These are phyloP conservation scores for Tricholomella constricta DNA, from an alignment of 768 basidiomycete species.

Conservation along the genomic window DNA sequence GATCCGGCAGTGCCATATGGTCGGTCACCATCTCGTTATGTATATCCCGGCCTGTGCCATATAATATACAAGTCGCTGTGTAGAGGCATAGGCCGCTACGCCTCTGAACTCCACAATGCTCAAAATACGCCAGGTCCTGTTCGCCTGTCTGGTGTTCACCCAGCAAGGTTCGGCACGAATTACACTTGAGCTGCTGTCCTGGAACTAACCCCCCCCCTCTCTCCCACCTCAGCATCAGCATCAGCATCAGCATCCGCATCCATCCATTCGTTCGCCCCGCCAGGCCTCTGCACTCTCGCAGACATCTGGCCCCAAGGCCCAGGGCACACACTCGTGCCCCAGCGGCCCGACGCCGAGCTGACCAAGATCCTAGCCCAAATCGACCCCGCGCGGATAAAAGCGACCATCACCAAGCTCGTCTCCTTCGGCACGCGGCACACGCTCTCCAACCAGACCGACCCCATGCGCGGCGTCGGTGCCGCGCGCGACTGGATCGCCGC, in stretches of 20 bases:
- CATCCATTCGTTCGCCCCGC: neutral
- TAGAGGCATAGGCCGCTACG: neutral
- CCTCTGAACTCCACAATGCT: neutral
- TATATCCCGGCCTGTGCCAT: neutral
- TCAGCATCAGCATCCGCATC: no score
- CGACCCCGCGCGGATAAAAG: constrained; percentile 44
- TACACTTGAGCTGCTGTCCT: no score
- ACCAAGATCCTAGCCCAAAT: constrained; percentile 47
- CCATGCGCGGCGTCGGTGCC: constrained; percentile 53
- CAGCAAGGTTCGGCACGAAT: neutral
- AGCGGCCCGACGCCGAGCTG: constrained; percentile 46
- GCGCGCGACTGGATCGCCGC: constrained; percentile 57
- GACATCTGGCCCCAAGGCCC: constrained; percentile 51
- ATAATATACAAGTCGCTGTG: neutral
- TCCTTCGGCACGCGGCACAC: constrained; percentile 59
- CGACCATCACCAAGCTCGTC: constrained; percentile 52
- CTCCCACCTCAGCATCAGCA: neutral
- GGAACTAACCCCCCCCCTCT: neutral
- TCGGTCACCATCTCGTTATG: neutral
- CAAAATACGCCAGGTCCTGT: neutral
- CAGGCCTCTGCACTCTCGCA: neutral
- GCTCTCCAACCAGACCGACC: constrained; percentile 53
- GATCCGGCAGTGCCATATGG: neutral
- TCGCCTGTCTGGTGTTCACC: neutral
- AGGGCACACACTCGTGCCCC: constrained; percentile 41